phyloP scores from a whole-genome alignment of 352 stramenopile species.

The Phytophthora uliginosa region DNA sequence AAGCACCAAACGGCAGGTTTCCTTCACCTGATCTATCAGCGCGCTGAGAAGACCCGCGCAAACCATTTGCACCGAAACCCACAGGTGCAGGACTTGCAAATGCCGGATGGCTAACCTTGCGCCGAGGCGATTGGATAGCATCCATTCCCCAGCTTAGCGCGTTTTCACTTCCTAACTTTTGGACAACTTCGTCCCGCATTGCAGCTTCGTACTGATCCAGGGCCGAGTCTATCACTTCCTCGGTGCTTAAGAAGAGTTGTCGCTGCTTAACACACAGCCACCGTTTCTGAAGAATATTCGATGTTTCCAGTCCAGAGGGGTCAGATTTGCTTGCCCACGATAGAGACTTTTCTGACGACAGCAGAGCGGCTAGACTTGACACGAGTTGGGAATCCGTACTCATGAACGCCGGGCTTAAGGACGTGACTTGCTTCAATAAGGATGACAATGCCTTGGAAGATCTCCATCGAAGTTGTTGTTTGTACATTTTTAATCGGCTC shows the following conservation, averaged over 20 bases:
- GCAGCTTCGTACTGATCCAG: slow-evolving; percentile 71
- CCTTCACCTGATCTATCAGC: slow-evolving; percentile 19
- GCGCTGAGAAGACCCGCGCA: slow-evolving; percentile 15
- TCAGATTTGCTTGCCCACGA: slow-evolving; percentile 34
- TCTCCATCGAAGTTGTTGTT: slow-evolving; percentile 85
- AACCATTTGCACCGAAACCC: slow-evolving; percentile 16
- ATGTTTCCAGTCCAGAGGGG: slow-evolving; percentile 18
- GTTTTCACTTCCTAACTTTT: slow-evolving; percentile 82
- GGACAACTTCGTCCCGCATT: slow-evolving; percentile 72
- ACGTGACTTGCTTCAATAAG: slow-evolving; percentile 78
- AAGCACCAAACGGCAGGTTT: slow-evolving; percentile 71
- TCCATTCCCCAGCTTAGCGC: slow-evolving; percentile 86
- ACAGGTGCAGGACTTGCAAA: slow-evolving; percentile 9
- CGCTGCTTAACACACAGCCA: slow-evolving; percentile 83
- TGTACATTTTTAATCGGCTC: slow-evolving; percentile 71
- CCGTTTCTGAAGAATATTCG: slow-evolving; percentile 58
- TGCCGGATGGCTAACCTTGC: slow-evolving; percentile 44
- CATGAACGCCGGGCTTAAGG: slow-evolving; percentile 43
- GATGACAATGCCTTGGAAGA: slow-evolving; percentile 78
- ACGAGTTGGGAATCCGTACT: slow-evolving; percentile 75
- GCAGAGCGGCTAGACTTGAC: slow-evolving; percentile 60
- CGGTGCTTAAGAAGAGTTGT: slow-evolving; percentile 74
- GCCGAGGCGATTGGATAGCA: slow-evolving; percentile 83
- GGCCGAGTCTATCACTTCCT: slow-evolving; percentile 75
- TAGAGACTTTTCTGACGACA: slow-evolving; percentile 68